phyloP scores from a whole-genome alignment of 192 early-diverging fungal species.

The Rhizophagus sp. region DNA sequence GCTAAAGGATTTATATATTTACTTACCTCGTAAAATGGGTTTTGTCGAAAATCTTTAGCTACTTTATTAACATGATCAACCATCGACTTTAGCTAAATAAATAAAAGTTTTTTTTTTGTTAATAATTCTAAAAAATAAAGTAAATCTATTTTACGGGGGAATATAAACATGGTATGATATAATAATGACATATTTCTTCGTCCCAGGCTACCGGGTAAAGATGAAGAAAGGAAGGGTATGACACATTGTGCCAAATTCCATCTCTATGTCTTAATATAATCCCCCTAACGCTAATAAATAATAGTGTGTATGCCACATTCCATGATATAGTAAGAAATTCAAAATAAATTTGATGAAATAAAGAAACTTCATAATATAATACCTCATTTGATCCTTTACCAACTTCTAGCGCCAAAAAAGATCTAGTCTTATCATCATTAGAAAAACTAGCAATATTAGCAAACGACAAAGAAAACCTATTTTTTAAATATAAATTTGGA shows the following conservation, averaged over 20 bases:
- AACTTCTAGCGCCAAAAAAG: constrained; percentile 50
- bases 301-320: too few relatives aligned
- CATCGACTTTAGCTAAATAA: constrained; percentile 20
- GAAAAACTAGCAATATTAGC: constrained; percentile 34
- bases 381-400: constrained; percentile 47
- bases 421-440: constrained; percentile 49
- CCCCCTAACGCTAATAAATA: too few relatives aligned
- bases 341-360: background rate
- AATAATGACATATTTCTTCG: too few relatives aligned
- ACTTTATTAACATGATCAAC: constrained; percentile 14
- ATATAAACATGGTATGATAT: too few relatives aligned
- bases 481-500: constrained; percentile 1
- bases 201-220: too few relatives aligned
- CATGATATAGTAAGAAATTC: background rate
- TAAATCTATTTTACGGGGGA: too few relatives aligned
- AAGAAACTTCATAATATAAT: background rate
- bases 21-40: constrained; percentile 18
- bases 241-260: too few relatives aligned
- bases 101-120: background rate
- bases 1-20: background rate
- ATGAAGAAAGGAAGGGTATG: too few relatives aligned
- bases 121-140: too few relatives aligned
- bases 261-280: too few relatives aligned
- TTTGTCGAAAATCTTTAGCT: constrained; percentile 14
- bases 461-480: constrained; percentile 42